Evolutionary conservation across 331 rosid species (phyloP).

Genomic region (Phaseolus coccineus): DNA sequence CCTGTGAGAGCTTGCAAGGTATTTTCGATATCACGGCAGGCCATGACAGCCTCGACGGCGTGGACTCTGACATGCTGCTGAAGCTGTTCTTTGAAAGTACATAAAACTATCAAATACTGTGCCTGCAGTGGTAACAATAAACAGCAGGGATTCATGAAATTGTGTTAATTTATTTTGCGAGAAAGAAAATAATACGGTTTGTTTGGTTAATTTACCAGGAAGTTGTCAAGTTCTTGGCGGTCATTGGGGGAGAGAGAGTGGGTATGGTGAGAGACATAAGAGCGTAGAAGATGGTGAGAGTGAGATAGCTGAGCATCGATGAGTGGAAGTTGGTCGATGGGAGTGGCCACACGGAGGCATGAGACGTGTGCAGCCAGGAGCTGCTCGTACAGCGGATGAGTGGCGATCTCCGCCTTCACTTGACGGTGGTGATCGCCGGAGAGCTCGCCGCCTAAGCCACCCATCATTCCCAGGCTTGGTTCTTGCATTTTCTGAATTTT

Average conservation of each 20-base stretch:
- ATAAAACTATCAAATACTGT: constrained; percentile 83
- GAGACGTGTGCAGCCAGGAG: constrained; percentile 89
- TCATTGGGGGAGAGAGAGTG: constrained; percentile 78
- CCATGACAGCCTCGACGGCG: constrained; percentile 99
- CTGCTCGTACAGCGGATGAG: constrained; percentile 88
- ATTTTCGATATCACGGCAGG: constrained; percentile 99
- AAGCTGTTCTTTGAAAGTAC: constrained; percentile 93
- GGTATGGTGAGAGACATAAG: constrained; percentile 70
- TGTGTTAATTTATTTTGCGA: not conserved
- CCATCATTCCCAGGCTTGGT: constrained; percentile 77
- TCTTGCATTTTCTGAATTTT: constrained; percentile 64
- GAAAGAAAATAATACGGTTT: not conserved
- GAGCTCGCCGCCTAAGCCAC: constrained; percentile 22
- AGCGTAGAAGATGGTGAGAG: constrained; percentile 79
- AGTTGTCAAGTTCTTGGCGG: constrained; percentile 93
- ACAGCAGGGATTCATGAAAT: constrained; percentile 1
- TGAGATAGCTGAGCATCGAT: constrained; percentile 95
- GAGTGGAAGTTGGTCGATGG: constrained; percentile 90
- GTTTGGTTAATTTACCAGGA: constrained; percentile 55
- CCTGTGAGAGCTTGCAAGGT: constrained; percentile 97
- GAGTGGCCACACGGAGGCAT: constrained; percentile 95
- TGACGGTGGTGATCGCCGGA: constrained; percentile 53
- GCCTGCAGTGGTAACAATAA: constrained; percentile 54
- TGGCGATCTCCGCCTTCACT: constrained; percentile 86
- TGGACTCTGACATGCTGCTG: constrained; percentile 97